Evolutionary conservation across 2,329 filamentous ascomycete species (phyloP).

Genomic region (Cladosporium sp.): DNA sequence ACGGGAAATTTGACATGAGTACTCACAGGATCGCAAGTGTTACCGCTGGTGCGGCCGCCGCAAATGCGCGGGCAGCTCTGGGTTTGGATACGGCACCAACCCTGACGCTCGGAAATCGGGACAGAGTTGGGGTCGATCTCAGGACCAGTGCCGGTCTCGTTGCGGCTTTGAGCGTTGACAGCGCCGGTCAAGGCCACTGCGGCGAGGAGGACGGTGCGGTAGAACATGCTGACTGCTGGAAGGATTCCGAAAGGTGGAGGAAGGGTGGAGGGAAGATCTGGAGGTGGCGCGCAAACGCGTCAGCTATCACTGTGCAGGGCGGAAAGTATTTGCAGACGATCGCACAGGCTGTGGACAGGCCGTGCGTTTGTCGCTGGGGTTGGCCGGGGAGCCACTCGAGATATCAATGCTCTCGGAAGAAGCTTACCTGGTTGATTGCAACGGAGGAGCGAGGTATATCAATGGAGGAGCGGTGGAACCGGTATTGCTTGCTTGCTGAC

Average conservation of each 20-base stretch:
- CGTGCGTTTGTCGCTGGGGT: slow-evolving; percentile 5
- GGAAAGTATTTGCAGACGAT: background rate
- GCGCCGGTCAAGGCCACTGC: slow-evolving; percentile 44
- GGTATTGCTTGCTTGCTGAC: background rate
- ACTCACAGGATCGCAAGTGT: slow-evolving; percentile 57
- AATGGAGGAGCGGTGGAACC: slow-evolving; percentile 2
- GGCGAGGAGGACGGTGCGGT: slow-evolving; percentile 44
- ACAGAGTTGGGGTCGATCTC: slow-evolving; percentile 42
- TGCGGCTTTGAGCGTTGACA: slow-evolving; percentile 42
- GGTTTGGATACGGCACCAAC: slow-evolving; percentile 57
- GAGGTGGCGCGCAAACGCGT: slow-evolving; percentile 6
- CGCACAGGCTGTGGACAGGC: background rate
- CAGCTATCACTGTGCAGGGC: background rate
- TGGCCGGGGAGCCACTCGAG: background rate
- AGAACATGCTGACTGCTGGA: slow-evolving; percentile 42
- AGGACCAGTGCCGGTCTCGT: slow-evolving; percentile 34
- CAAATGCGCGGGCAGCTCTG: slow-evolving; percentile 61
- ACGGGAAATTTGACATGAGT: background rate
- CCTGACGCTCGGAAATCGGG: slow-evolving; percentile 31
- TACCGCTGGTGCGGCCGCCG: slow-evolving; percentile 41
- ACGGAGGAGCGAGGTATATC: background rate
- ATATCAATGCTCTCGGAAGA: background rate
- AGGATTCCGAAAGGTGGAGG: background rate
- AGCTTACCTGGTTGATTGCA: background rate
- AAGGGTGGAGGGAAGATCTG: slow-evolving; percentile 5